phyloP scores from a whole-genome alignment of 495 filamentous ascomycete species.

The Neurospora terricola region DNA sequence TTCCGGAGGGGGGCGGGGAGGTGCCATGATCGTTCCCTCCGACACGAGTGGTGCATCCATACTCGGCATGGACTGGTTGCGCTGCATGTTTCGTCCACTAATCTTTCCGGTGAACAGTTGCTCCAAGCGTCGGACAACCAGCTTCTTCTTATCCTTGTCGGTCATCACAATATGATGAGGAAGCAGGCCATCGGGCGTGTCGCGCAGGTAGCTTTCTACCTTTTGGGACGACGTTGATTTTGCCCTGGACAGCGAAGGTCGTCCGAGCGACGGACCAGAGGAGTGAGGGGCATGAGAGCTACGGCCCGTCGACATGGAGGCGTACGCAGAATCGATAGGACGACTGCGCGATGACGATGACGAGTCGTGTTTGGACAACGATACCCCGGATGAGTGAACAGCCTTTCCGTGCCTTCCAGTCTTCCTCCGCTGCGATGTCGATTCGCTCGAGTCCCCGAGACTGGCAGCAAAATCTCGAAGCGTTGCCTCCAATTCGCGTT shows the following conservation, averaged over 20 bases:
- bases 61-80: constrained; percentile 11
- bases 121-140: constrained; percentile 61
- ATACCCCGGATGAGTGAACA: constrained; percentile 19
- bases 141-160: constrained; percentile 59
- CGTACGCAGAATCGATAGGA: constrained; percentile 63
- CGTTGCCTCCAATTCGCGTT: constrained; percentile 61
- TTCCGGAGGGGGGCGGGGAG: constrained; percentile 9
- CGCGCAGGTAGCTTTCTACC: constrained; percentile 48
- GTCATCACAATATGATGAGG: constrained; percentile 44
- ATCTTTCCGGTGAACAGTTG: constrained; percentile 69
- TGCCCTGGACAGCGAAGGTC: constrained; percentile 11
- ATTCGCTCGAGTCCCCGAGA: constrained; percentile 36
- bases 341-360: constrained; percentile 45
- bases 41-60: constrained; percentile 5
- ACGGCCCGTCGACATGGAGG: constrained; percentile 53
- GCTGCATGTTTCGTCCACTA: constrained; percentile 18
- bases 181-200: constrained; percentile 50
- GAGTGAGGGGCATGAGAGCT: constrained; percentile 25
- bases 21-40: constrained; percentile 2
- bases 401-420: constrained; percentile 21
- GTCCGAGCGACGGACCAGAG: constrained; percentile 18
- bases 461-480: constrained; percentile 55
- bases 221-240: constrained; percentile 35
- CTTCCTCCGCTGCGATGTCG: constrained; percentile 23
- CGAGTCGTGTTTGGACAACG: constrained; percentile 33